A percentile compares a stretch with the other conserved stretches of the same genome.
phyloP scores from a whole-genome alignment of 768 basidiomycete species.

The Tubosaeta sp. region DNA sequence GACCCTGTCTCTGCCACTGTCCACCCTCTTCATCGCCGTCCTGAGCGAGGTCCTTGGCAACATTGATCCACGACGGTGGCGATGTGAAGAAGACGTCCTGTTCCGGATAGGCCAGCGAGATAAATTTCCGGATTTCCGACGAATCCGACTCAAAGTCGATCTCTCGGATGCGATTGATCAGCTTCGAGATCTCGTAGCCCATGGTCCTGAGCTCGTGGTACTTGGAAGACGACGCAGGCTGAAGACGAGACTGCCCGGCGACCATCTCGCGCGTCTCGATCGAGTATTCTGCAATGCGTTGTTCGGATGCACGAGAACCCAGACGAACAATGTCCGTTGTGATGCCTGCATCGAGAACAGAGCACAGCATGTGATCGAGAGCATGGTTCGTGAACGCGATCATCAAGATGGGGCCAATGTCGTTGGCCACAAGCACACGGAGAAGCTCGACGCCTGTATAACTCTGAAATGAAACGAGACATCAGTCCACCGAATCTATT shows the following conservation, averaged over 20 bases:
- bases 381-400: constrained; percentile 78
- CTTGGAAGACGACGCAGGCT: constrained; percentile 31
- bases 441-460: constrained; percentile 68
- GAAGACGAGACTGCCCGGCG: constrained; percentile 39
- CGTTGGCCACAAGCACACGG: constrained; percentile 54
- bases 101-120: constrained; percentile 45
- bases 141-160: constrained; percentile 32
- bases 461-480: constrained; percentile 35
- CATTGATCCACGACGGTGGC: constrained; percentile 49
- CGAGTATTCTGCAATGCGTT: constrained; percentile 55
- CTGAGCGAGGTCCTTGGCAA: constrained; percentile 16
- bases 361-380: constrained; percentile 65
- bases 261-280: constrained; percentile 54
- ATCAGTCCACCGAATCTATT: neutral
- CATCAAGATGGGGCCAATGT: constrained; percentile 50
- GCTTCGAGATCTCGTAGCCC: constrained; percentile 41
- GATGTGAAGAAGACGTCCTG: constrained; percentile 38
- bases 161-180: constrained; percentile 42
- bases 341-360: constrained; percentile 61
- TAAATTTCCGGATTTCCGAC: constrained; percentile 37
- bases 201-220: constrained; percentile 39
- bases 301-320: constrained; percentile 60
- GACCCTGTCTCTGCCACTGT: constrained; percentile 35
- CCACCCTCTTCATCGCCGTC: constrained; percentile 14
- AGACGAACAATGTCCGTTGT: constrained; percentile 63